These are phyloP conservation scores for Candida insectalens DNA, from an alignment of 805 yeast genomes.

Conservation along the genomic window DNA sequence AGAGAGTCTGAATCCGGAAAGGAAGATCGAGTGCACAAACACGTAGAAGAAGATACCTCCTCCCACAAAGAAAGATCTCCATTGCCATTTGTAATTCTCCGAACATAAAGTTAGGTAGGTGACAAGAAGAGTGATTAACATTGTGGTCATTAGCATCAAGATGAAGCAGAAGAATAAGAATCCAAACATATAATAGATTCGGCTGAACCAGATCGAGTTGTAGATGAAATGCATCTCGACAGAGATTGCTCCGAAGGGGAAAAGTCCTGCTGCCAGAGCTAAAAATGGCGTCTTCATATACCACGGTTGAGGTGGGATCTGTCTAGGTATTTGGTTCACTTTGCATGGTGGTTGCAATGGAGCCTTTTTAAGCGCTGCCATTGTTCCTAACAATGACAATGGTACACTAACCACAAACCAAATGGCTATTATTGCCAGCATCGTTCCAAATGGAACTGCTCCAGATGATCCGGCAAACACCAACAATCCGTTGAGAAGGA, in stretches of 20 bases:
- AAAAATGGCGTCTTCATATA: slow-evolving; percentile 61
- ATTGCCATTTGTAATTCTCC: slow-evolving; percentile 96
- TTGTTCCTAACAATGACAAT: slow-evolving; percentile 72
- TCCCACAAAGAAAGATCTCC: slow-evolving; percentile 81
- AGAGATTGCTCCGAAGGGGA: slow-evolving; percentile 92
- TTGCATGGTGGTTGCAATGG: slow-evolving; percentile 52
- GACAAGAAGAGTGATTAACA: slow-evolving; percentile 69
- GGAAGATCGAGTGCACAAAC: slow-evolving; percentile 70
- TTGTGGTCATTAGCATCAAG: slow-evolving; percentile 74
- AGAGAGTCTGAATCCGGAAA: slow-evolving; percentile 60
- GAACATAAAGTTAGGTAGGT: slow-evolving; percentile 78
- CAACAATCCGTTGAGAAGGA: slow-evolving; percentile 74
- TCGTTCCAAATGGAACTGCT: slow-evolving; percentile 87
- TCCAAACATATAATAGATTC: slow-evolving; percentile 95
- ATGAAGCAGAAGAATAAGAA: slow-evolving; percentile 81
- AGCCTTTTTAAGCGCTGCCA: slow-evolving; percentile 58
- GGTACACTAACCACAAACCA: slow-evolving; percentile 89
- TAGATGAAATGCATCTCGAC: slow-evolving; percentile 91
- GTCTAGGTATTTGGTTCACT: slow-evolving; percentile 93
- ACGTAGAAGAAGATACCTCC: slow-evolving; percentile 86
- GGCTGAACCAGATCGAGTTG: slow-evolving; percentile 87
- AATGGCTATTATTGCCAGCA: slow-evolving; percentile 67
- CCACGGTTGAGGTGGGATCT: slow-evolving; percentile 87
- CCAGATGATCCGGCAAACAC: slow-evolving; percentile 78
- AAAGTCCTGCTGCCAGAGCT: slow-evolving; percentile 71